Evolutionary conservation across 257 asterid genomes (phyloP).

Genomic region (Coffea canephora): DNA sequence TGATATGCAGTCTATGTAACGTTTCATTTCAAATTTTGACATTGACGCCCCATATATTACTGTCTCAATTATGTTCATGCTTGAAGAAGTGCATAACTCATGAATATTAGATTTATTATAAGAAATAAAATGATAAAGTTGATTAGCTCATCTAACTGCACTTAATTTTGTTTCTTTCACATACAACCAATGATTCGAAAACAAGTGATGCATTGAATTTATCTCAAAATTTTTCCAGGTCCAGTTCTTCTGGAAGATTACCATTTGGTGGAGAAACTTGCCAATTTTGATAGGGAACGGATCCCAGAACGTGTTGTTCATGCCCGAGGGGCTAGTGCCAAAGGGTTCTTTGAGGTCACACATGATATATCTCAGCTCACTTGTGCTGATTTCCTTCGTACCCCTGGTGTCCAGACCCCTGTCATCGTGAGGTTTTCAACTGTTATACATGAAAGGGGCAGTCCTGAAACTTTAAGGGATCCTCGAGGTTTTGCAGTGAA

Average conservation of each 20-base stretch:
- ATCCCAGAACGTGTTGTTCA: slow-evolving; percentile 44
- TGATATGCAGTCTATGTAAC: not conserved
- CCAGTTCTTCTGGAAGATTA: slow-evolving; percentile 41
- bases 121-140: not conserved
- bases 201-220: not conserved
- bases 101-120: not conserved
- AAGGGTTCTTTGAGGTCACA: slow-evolving; percentile 40
- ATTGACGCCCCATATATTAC: not conserved
- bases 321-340: slow-evolving; percentile 46
- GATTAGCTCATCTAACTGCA: not conserved
- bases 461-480: slow-evolving; percentile 40
- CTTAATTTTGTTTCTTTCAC: not conserved
- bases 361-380: slow-evolving; percentile 34
- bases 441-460: slow-evolving; percentile 39
- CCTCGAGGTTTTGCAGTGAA: slow-evolving; percentile 45
- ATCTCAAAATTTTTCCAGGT: slow-evolving; percentile 18
- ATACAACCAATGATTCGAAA: not conserved
- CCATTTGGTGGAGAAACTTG: slow-evolving; percentile 44
- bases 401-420: slow-evolving; percentile 40
- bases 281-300: slow-evolving; percentile 41
- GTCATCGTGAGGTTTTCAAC: slow-evolving; percentile 41
- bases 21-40: not conserved
- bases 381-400: slow-evolving; percentile 44
- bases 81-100: not conserved
- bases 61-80: not conserved